Evolutionary conservation across 164 flowering plant genomes (phyloP), one percentile per base, ranked within the genome.

Genomic region (Pachysandra terminalis): DNA sequence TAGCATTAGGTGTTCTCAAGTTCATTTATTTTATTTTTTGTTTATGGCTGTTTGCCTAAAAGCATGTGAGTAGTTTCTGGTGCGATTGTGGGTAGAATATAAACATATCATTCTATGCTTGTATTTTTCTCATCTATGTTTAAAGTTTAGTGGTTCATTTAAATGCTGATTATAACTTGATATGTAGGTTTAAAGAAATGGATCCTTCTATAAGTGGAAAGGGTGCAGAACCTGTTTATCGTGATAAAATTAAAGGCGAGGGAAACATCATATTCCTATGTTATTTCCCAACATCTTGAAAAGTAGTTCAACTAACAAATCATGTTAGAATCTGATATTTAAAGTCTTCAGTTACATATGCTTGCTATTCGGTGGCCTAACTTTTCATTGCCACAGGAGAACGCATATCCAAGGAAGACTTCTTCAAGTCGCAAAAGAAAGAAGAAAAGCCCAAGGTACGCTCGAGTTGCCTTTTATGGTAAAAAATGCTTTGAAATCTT

Each of bases 401-500:
- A 51, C 87, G 91, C 54, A 80, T 91, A 74, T 76, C 95, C 8
- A 90, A 89, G 85, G 96, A 87, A 0, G 97, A 89, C 67, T 79
- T 71, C 71, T 56, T 81, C 55, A 86, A 89, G 74, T 79, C 82
- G 23, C 74, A 80, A 52, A 81, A 85, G 65, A 83, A 67, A 69
- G 88, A 91, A 75, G 96, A 90, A 78, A 94, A 94, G 77, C 95
- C 96, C 5, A 90, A 94, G 98, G 98, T 94, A 82, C 26, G 41
- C 56, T 26, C 63, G 28, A n/a, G 17, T 19, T n/a, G 63, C 2
- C 22, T 27, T 26, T 28, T 48, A 60, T 24, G 19, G 8, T 23
- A 55, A 24, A n/a, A 40, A 27, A 56, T 56, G 55, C 28, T 15
- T 27, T 0, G 16, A 37, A 26, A 61, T 55, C n/a, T 37, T 4